Evolutionary conservation across 2,329 filamentous ascomycete genomes (phyloP), one percentile per base, ranked within the genome.

Genomic region (Domatiomyces globalis): DNA sequence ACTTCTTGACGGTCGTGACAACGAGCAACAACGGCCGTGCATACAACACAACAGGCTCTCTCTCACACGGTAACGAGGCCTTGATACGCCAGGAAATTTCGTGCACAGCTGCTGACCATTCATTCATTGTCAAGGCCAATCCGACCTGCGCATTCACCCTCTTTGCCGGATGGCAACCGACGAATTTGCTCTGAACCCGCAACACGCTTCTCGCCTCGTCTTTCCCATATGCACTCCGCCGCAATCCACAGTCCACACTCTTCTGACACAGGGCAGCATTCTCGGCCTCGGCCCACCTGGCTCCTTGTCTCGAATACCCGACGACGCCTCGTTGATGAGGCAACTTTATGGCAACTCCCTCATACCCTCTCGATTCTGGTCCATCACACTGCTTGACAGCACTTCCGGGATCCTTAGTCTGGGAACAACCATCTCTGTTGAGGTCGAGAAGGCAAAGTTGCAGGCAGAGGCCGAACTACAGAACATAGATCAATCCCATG

Each of bases 1-100:
- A 65, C 52, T 65, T 64, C 50, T 63, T 63, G 52, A 56, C 62
- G 6, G 44, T 61, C 29, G 58, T 58, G 12, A 66, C 63, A 15
- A 59, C 62, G 4, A 64, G 63, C 47, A 53, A 48, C 17, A 54
- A 19, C n/a, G 63, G 63, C n/a, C 60, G 53, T 10, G 54, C 51
- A 43, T 65, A 63, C 46, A 54, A 62, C 39, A 57, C 61, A 20
- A 60, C 58, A 33, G 56, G 56, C 45, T 64, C 63, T 2, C 46
- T 50, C 43, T 58, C 56, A n/a, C 56, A 62, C 46, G 51, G 62
- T 63, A 52, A 10, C 33, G 15, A 53, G 20, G 9, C 25, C 20
- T 2, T 45, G 17, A 33, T 25, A n/a, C 17, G 6, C 19, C 8
- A 10, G 15, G 5, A 39, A 39, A 39, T 15, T n/a, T 46, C 46